A percentile compares a stretch with the other conserved stretches of the same genome.
Conservation (phyloP, 2,329 filamentous ascomycete species). For the Paraphaeosphaeria minitans region DNA sequence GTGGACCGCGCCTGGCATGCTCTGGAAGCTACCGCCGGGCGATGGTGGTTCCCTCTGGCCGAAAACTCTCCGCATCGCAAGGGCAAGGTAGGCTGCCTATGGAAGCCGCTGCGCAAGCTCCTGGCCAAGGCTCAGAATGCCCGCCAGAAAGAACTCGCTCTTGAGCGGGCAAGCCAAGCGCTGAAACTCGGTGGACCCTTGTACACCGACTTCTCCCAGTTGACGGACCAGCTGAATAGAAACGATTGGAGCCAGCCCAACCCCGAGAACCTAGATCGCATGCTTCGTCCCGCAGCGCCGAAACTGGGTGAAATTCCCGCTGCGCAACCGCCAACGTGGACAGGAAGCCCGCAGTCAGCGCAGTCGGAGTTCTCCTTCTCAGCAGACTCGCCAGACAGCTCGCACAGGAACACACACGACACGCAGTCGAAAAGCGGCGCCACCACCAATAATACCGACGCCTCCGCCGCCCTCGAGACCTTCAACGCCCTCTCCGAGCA, state of each 20-base stretch:
- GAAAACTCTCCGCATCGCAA: constrained; percentile 30
- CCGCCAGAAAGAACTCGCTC: constrained; percentile 56
- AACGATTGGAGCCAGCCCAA: constrained; percentile 25
- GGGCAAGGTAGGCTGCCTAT: constrained; percentile 59
- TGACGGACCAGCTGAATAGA: constrained; percentile 19
- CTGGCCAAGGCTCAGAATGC: constrained; percentile 63
- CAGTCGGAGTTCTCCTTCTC: constrained; percentile 3
- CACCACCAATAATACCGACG: not conserved
- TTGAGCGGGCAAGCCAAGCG: constrained; percentile 42
- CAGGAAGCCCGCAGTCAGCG: constrained; percentile 22
- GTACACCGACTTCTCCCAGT: constrained; percentile 19
- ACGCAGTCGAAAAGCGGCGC: not conserved
- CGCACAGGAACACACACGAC: not conserved
- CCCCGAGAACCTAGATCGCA: constrained; percentile 31
- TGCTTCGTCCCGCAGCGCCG: constrained; percentile 35
- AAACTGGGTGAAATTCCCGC: constrained; percentile 33
- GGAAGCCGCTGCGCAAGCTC: constrained; percentile 66
- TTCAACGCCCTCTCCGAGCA: constrained; percentile 30
- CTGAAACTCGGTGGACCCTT: constrained; percentile 27
- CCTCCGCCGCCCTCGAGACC: not conserved
- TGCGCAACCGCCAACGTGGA: constrained; percentile 27
- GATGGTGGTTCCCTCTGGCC: constrained; percentile 48
- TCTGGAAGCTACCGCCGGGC: constrained; percentile 54
- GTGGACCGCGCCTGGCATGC: constrained; percentile 67
- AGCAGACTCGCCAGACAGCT: constrained; percentile 5